Evolutionary conservation across 345 rosid genomes (phyloP).

Genomic region (Theobroma cacao): DNA sequence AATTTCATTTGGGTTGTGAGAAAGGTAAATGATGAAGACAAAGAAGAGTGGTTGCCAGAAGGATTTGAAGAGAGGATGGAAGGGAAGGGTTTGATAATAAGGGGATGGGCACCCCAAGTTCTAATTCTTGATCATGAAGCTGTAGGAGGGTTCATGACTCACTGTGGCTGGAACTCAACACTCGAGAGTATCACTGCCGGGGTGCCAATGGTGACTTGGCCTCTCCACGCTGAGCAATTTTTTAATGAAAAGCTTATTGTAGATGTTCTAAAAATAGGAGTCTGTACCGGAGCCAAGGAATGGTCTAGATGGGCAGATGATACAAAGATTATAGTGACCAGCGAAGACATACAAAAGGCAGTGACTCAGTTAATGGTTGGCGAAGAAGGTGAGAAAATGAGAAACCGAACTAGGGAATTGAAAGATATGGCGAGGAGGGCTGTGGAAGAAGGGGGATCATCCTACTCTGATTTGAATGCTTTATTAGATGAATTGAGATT

Average conservation of each 20-base stretch:
- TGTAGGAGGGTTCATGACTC: too few species aligned
- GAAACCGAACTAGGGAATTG: slow-evolving; percentile 18
- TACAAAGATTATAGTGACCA: slow-evolving; percentile 15
- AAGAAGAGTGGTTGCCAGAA: slow-evolving; percentile 45
- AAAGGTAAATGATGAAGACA: slow-evolving; percentile 21
- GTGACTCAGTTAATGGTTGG: slow-evolving; percentile 40
- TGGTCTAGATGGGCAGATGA: slow-evolving; percentile 22
- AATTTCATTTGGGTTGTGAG: slow-evolving; percentile 54
- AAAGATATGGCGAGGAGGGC: slow-evolving; percentile 34
- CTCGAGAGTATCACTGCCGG: slow-evolving; percentile 48
- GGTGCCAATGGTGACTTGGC: slow-evolving; percentile 65
- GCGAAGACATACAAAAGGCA: slow-evolving; percentile 38
- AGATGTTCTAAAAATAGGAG: slow-evolving; percentile 40
- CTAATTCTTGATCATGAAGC: too few species aligned
- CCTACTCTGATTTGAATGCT: slow-evolving; percentile 22
- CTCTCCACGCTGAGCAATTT: slow-evolving; percentile 53
- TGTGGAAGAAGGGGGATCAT: slow-evolving; percentile 41
- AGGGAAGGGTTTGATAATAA: too few species aligned
- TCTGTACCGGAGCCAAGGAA: slow-evolving; percentile 35
- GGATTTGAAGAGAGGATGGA: too few species aligned
- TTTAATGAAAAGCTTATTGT: slow-evolving; percentile 53
- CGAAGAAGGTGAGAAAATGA: slow-evolving; percentile 38
- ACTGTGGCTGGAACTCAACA: slow-evolving; percentile 69
- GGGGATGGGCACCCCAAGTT: too few species aligned
- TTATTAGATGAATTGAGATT: slow-evolving; percentile 22